These are phyloP conservation scores for Syncephalastrum contaminatum DNA, from an alignment of 371 early-diverging fungal species.

Conservation along the genomic window DNA sequence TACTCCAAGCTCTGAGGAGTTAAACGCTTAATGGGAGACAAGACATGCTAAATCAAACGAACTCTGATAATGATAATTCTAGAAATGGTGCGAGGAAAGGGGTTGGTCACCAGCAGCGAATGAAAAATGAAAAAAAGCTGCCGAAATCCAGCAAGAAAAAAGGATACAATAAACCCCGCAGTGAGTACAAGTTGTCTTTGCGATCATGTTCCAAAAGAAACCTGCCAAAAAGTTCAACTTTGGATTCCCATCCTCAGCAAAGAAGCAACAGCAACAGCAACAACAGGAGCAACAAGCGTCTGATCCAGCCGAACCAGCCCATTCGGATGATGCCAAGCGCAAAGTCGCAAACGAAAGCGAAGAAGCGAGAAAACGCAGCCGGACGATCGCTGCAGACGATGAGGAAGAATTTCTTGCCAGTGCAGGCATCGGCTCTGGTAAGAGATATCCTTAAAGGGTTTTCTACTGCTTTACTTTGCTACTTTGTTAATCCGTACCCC, in stretches of 20 bases:
- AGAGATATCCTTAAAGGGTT: slow-evolving; percentile 2
- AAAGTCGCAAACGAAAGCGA: slow-evolving; percentile 5
- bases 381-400: slow-evolving; percentile 19
- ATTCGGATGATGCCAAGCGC: slow-evolving; percentile 5
- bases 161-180: no score
- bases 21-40: no score
- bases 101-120: no score
- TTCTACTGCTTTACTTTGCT: neutral
- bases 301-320: neutral
- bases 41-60: no score
- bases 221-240: slow-evolving; percentile 19
- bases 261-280: slow-evolving; percentile 1
- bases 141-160: no score
- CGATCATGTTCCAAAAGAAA: slow-evolving; percentile 13
- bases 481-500: neutral
- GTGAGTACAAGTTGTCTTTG: no score
- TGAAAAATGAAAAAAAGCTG: no score
- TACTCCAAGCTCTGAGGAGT: no score
- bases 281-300: neutral
- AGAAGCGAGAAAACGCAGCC: slow-evolving; percentile 15
- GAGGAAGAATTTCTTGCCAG: slow-evolving; percentile 23
- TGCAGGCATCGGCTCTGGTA: slow-evolving; percentile 22
- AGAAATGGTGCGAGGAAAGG: no score
- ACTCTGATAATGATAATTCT: no score
- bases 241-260: slow-evolving; percentile 16